A percentile compares a stretch with the other conserved stretches of the same genome.
phyloP scores from a whole-genome alignment of 2,329 filamentous ascomycete species.

The Clonostachys chloroleuca region DNA sequence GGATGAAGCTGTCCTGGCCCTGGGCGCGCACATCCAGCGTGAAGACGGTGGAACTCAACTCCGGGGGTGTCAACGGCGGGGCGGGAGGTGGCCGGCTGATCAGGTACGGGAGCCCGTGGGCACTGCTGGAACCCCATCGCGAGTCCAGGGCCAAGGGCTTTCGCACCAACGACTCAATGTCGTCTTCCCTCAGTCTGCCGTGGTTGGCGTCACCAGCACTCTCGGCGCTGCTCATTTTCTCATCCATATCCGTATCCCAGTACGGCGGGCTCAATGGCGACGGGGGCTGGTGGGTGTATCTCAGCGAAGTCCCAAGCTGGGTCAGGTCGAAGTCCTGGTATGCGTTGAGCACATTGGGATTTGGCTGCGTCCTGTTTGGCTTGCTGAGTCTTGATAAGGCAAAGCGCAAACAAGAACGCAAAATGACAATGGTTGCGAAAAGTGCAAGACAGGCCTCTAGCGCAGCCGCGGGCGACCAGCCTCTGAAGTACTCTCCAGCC shows the following conservation, averaged over 20 bases:
- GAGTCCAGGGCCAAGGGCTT: too few species aligned
- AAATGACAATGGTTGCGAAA: slow-evolving; percentile 26
- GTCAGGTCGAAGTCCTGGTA: neutral
- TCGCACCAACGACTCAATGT: neutral
- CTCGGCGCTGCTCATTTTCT: neutral
- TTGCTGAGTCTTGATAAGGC: slow-evolving; percentile 12
- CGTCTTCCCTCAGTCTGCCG: neutral
- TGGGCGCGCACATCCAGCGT: slow-evolving; percentile 19
- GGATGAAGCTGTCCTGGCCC: slow-evolving; percentile 29
- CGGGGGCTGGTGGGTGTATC: neutral
- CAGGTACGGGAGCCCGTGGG: slow-evolving; percentile 14
- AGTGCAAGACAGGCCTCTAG: slow-evolving; percentile 20
- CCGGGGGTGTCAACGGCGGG: slow-evolving; percentile 44
- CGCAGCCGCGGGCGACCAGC: slow-evolving; percentile 18
- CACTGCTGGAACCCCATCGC: too few species aligned
- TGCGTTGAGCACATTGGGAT: slow-evolving; percentile 3
- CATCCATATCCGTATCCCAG: neutral
- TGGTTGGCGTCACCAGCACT: neutral
- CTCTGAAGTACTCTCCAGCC: slow-evolving; percentile 19
- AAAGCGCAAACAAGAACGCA: slow-evolving; percentile 13
- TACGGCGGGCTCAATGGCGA: neutral
- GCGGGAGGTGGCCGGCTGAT: slow-evolving; percentile 35
- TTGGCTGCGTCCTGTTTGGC: slow-evolving; percentile 15
- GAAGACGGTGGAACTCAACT: slow-evolving; percentile 33
- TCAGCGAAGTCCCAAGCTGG: neutral